Evolutionary conservation across 2,329 filamentous ascomycete genomes (phyloP), one percentile per base, ranked within the genome.

Genomic region (Periconia macrospinosa): DNA sequence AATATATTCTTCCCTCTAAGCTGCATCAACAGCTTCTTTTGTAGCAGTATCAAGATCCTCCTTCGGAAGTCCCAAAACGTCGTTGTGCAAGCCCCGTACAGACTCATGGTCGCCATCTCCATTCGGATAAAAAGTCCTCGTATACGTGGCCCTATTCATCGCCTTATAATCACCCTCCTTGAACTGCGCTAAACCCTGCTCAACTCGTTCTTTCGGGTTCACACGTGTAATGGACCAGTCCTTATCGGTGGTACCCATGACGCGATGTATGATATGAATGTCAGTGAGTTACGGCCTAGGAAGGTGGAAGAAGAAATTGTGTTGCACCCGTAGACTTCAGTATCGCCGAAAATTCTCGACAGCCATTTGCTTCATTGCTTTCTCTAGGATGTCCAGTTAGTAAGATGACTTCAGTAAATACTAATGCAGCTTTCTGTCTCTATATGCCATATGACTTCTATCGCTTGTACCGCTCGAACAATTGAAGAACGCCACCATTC

Each of bases 21-120:
- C n/a, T n/a, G n/a, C n/a, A 9, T 45, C 43, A 15, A 45, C 43
- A 2, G 58, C 59, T 30, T 18, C 45, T 66, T 74, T 78, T 0
- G 82, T 89, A 20, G 75, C 73, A 55, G 82, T 79, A 60, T 89
- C 85, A 44, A 88, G 57, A 43, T 80, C 77, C 68, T 88, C 86
- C 55, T 81, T 72, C 0, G 82, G 79, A 62, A 89, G 69, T 0
- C 78, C 82, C n/a, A 90, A 69, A 6, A 75, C 60, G 14, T 79
- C 76, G 56, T 89, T 89, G 2, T 76, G 73, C 15, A 77, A 56
- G 5, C 67, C 70, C 37, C 71, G 71, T 48, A 74, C 77, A 30
- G 50, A 59, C 17, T 69, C 53, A 49, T 44, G 62, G 1, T 63
- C 62, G 1, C 58, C 64, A 27, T 61, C 61, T 7, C 69, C 71